Evolutionary conservation across 1,139 yeast genomes (phyloP).

Genomic region (Nakaseomyces sp.): DNA sequence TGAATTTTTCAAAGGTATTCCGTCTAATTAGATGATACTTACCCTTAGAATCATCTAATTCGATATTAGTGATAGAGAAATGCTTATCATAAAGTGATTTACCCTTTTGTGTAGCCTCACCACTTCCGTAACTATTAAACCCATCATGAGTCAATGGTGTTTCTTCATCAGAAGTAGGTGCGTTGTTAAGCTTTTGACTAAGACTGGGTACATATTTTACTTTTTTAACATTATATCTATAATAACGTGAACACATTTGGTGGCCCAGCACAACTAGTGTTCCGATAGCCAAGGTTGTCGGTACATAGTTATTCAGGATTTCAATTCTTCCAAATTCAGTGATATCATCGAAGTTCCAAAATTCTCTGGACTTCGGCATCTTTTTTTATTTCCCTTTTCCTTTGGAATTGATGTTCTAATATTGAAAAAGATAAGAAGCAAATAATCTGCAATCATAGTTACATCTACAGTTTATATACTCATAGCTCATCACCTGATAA

Average conservation of each 20-base stretch:
- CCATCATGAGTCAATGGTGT: constrained; percentile 13
- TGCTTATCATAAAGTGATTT: constrained; percentile 21
- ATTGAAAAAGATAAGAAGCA: too few species aligned
- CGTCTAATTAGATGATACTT: constrained; percentile 37
- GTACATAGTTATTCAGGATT: constrained; percentile 19
- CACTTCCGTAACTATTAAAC: neutral
- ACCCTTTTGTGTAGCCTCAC: neutral
- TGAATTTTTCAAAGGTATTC: constrained; percentile 40
- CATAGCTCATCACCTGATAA: too few species aligned
- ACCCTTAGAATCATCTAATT: constrained; percentile 36
- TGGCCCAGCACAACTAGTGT: constrained; percentile 8
- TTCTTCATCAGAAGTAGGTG: constrained; percentile 9
- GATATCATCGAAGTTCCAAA: constrained; percentile 37
- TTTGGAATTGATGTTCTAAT: too few species aligned
- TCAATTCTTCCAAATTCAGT: constrained; percentile 24
- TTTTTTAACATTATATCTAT: constrained; percentile 11
- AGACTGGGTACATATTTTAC: constrained; percentile 8
- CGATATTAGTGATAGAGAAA: constrained; percentile 30
- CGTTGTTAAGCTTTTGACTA: constrained; percentile 6
- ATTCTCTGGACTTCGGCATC: neutral
- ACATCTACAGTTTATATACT: too few species aligned
- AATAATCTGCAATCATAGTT: too few species aligned
- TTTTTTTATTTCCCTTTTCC: neutral
- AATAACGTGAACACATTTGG: constrained; percentile 12
- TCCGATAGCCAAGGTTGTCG: constrained; percentile 10